Conservation (phyloP, 2,329 filamentous ascomycete genomes). For the Paracoccidioides lutzii region DNA sequence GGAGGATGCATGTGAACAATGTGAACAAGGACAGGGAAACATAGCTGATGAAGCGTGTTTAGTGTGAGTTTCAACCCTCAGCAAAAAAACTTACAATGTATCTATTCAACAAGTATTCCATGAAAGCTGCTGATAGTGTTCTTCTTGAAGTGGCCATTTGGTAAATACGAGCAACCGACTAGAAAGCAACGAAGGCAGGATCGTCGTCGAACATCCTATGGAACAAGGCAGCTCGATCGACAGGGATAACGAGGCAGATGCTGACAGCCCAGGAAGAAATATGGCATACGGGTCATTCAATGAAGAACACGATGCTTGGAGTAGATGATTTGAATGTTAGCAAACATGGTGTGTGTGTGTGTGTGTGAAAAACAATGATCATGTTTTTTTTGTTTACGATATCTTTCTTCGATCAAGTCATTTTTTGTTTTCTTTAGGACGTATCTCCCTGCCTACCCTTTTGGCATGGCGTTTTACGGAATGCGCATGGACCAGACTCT, state of each 20-base stretch:
- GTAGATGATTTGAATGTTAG: slow-evolving; percentile 6
- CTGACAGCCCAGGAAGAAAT: slow-evolving; percentile 9
- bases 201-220: not conserved
- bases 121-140: not conserved
- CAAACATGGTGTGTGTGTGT: not conserved
- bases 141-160: not conserved
- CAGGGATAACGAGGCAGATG: slow-evolving; percentile 10
- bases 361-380: not conserved
- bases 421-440: not conserved
- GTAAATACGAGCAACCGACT: not conserved
- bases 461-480: slow-evolving; percentile 1
- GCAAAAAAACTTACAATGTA: not conserved
- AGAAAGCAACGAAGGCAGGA: not conserved
- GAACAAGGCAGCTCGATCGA: not conserved
- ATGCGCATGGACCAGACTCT: not conserved
- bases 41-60: slow-evolving; percentile 41
- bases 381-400: not conserved
- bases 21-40: slow-evolving; percentile 31
- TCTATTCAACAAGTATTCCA: not conserved
- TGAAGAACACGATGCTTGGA: slow-evolving; percentile 21
- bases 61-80: slow-evolving; percentile 6
- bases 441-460: not conserved
- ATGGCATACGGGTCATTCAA: slow-evolving; percentile 22
- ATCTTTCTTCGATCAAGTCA: not conserved
- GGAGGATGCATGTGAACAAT: slow-evolving; percentile 49